phyloP scores from a whole-genome alignment of 2,329 filamentous ascomycete genomes.

The Cryphonectria naterciae region DNA sequence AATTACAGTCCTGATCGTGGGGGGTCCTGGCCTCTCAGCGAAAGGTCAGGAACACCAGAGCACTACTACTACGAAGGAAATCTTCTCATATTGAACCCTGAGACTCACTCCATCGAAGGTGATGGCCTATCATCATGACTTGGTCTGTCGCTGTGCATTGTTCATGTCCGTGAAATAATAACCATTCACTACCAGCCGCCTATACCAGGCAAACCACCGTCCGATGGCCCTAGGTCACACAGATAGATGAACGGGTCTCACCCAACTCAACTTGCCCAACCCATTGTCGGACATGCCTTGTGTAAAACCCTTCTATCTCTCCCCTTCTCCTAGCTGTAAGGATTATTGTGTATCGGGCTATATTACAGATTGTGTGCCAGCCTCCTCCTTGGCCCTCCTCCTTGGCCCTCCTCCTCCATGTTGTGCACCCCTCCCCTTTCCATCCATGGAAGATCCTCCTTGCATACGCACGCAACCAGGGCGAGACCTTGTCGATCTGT shows the following conservation, averaged over 20 bases:
- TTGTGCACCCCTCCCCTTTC: no score
- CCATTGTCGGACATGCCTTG: constrained; percentile 21
- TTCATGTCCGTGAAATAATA: not conserved
- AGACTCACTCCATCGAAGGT: not conserved
- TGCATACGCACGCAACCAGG: constrained; percentile 22
- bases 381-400: not conserved
- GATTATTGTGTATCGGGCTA: not conserved
- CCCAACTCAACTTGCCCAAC: constrained; percentile 26
- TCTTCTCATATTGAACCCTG: not conserved
- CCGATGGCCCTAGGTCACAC: constrained; percentile 20
- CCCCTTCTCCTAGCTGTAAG: not conserved
- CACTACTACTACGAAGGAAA: not conserved
- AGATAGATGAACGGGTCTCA: constrained; percentile 27
- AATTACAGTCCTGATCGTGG: not conserved
- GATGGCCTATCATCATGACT: not conserved
- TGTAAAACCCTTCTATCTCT: not conserved
- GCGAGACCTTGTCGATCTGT: not conserved
- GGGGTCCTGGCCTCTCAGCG: not conserved
- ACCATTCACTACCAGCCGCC: not conserved
- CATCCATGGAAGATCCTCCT: constrained; percentile 5
- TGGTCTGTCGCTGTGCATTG: not conserved
- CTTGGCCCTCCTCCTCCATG: not conserved
- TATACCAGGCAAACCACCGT: constrained; percentile 11
- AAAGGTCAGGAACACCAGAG: not conserved
- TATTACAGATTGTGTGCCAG: not conserved